phyloP scores from a whole-genome alignment of 331 rosid genomes.

The Pyracantha coccinea region DNA sequence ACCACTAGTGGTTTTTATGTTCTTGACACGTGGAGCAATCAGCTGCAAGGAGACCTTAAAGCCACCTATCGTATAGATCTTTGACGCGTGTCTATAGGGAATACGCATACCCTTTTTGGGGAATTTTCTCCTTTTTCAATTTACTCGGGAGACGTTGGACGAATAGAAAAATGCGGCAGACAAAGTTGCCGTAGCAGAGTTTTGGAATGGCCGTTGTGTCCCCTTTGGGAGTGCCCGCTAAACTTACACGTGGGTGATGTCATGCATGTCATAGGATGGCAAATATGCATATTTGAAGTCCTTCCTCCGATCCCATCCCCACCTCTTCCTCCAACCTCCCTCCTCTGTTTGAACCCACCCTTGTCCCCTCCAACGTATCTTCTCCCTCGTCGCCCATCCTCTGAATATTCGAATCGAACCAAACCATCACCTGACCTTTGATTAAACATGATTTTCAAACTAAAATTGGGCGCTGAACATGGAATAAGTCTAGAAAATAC shows the following conservation, averaged over 20 bases:
- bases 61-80: conserved; percentile 25
- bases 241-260: not conserved
- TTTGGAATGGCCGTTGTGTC: not conserved
- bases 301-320: not conserved
- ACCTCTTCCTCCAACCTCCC: not conserved
- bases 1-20: conserved; percentile 22
- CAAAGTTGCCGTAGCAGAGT: not conserved
- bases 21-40: conserved; percentile 50
- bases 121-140: conserved; percentile 14
- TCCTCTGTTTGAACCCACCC: not conserved
- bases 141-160: not conserved
- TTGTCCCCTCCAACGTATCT: not conserved
- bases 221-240: not conserved
- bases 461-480: no score
- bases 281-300: not conserved
- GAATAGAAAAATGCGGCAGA: not conserved
- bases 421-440: no score
- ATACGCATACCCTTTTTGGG: conserved; percentile 31
- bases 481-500: no score
- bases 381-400: no score
- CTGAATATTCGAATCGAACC: no score
- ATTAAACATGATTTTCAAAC: no score
- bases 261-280: not conserved
- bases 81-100: conserved; percentile 59
- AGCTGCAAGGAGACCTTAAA: not conserved